Conservation (phyloP, 108 stramenopile genomes). For the Pseudonitzschia delicatissima region DNA sequence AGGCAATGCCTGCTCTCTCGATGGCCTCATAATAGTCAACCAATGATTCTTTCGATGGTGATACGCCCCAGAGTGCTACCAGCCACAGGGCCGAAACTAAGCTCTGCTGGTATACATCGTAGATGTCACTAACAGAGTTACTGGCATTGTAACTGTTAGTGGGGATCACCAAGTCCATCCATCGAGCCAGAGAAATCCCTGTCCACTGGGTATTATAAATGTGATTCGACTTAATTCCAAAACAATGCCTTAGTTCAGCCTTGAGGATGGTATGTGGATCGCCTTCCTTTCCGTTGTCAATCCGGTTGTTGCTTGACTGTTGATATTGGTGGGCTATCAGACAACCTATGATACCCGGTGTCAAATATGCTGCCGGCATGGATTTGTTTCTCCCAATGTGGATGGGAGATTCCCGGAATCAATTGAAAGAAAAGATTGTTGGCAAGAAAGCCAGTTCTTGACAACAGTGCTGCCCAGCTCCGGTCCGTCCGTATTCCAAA, state of each 20-base stretch:
- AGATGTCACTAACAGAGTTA: not conserved
- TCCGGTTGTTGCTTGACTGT: not conserved
- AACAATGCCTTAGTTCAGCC: not conserved
- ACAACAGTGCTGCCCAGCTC: not conserved
- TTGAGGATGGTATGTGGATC: not conserved
- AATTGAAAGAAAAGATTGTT: constrained; percentile 31
- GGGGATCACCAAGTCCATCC: constrained; percentile 24
- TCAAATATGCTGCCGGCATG: constrained; percentile 29
- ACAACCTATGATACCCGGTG: constrained; percentile 24
- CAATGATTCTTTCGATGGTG: constrained; percentile 4
- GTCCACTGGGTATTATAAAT: constrained; percentile 35
- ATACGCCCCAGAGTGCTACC: constrained; percentile 23
- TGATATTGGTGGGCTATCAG: not conserved
- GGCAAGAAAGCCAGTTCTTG: constrained; percentile 14
- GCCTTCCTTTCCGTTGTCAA: not conserved
- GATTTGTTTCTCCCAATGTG: constrained; percentile 29
- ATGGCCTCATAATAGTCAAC: not conserved
- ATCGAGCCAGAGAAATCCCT: constrained; percentile 33
- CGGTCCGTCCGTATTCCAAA: not conserved
- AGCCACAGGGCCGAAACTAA: constrained; percentile 28
- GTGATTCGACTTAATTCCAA: constrained; percentile 38
- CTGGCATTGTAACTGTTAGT: not conserved
- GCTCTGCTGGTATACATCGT: not conserved
- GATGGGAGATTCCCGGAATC: constrained; percentile 29
- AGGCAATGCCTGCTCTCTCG: not conserved